Base-by-base conservation (phyloP, 2,329 filamentous ascomycete genomes). In the Aspergillus clavatus region DNA sequence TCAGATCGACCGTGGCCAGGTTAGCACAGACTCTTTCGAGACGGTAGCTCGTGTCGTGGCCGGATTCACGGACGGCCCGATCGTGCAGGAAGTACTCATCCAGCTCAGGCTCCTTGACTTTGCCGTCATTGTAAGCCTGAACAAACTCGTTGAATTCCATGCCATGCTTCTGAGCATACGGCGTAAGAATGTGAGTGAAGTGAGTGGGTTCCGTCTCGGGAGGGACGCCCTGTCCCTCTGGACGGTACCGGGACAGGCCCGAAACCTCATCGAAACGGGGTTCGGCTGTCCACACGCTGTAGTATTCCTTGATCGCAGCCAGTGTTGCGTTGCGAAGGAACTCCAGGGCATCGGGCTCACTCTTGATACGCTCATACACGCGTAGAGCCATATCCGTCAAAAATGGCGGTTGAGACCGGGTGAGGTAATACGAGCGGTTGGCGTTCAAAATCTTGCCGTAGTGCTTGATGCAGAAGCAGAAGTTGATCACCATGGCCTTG, bases 361-460 rank as follows among this genome's bases (percentile, higher is more conserved):
- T 83, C 72, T 89, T 89, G 68, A 96, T 97, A 62, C 86, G 86
- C 59, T 96, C 89, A 65, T 93, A 97, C 33, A 95, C 89, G 44
- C 89, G 85, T 40, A 97, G 76, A 8, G 91, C 87, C 89, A 98
- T 96, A 68, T 98, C 93, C 1, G 93, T 98, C 45, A 98, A 74
- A 72, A 98, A 97, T 0, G 93, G 93, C 2, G 93, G 93, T 68
- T 98, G 93, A 2, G 93, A 96, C 47, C 93, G 85, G 53, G 82
- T 86, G 12, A 98, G 82, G 63, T 98, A 98, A 75, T 98, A 98
- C 1, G 90, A 90, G 27, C 93, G 82, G 46, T 93, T 98, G 41
- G 93, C 93, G 68, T 98, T 98, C 54, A 97, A 80, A 48, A 98
- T 95, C 74, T 97, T 98, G 60, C 90, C 91, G 65, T 98, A 98